Percentiles rank a stretch among this genome's conserved stretches.
phyloP scores from a whole-genome alignment of 1,284 basidiomycete genomes.

The Leccinum pachyderme region DNA sequence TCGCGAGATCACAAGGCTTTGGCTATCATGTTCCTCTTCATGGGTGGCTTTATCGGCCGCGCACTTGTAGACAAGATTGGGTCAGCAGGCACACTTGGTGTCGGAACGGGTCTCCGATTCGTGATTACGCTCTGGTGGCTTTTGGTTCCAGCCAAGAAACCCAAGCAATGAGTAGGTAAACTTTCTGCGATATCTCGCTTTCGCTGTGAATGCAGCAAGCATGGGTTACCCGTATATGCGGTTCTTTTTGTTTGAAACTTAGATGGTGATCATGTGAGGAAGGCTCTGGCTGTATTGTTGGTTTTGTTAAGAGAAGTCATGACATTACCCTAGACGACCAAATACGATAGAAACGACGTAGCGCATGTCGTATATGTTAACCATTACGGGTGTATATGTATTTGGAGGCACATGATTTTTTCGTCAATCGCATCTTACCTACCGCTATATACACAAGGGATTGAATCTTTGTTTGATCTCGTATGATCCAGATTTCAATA shows the following conservation, averaged over 20 bases:
- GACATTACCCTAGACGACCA: neutral
- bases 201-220: too few species aligned
- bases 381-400: neutral
- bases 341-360: constrained; percentile 11
- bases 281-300: neutral
- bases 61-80: constrained; percentile 64
- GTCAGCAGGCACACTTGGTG: constrained; percentile 62
- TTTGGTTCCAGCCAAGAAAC: constrained; percentile 54
- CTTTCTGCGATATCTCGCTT: neutral
- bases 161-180: constrained; percentile 8
- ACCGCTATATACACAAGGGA: neutral
- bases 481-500: neutral
- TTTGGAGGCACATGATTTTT: neutral
- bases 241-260: neutral
- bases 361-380: constrained; percentile 14
- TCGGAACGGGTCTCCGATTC: constrained; percentile 65
- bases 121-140: constrained; percentile 69
- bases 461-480: neutral
- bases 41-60: constrained; percentile 75
- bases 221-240: neutral
- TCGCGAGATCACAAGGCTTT: constrained; percentile 74
- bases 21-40: constrained; percentile 64
- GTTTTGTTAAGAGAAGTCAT: neutral
- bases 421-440: neutral
- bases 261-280: neutral